Evolutionary conservation across 768 basidiomycete genomes (phyloP), one percentile per base, ranked within the genome.

Genomic region (Mycena indigotica): DNA sequence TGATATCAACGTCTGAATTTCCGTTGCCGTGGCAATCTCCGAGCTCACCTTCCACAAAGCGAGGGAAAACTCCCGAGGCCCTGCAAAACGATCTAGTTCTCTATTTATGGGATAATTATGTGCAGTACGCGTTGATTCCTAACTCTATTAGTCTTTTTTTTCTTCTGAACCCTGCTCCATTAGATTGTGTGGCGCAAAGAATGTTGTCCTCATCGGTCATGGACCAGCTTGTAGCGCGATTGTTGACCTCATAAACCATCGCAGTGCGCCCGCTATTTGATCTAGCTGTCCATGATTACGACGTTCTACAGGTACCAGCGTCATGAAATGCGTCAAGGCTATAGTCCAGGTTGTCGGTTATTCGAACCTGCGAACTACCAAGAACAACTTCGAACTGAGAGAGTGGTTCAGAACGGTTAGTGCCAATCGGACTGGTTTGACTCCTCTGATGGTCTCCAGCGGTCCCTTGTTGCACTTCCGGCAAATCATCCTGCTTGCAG

Each of bases 61-160:
- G 77, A 30, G 57, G 70, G 6, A 84, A 77, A 62, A 60, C 73
- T 16, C 63, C 70, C 52, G 80, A 78, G 46, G 77, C 80, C 41
- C 76, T 78, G 39, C 80, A 78, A 6, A 78, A 71, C 48, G 84
- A 89, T 26, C 73, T 95, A 23, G 69, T 96, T 56, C 79, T 80
- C 3, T 96, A 98, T 69, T 71, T 98, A 12, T 99, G 97, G 97
- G 96, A 98, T 71, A 96, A 98, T 66, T 95, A 95, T 67, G 79
- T 98, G 60, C 86, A 90, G 95, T 97, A 65, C 57, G 90, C 70
- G 17, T n/a, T 46, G 44, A 4, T 48, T 21, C 49, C n/a, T n/a
- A n/a, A n/a, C n/a, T n/a, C n/a, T n/a, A n/a, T n/a, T n/a, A n/a
- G n/a, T n/a, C n/a, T n/a, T n/a, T n/a, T n/a, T n/a, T n/a, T 6